Percentiles rank a stretch among this genome's conserved stretches.
These are phyloP conservation scores for Cladosporium sp. DNA, from an alignment of 2,329 filamentous ascomycete genomes.

Conservation along the genomic window DNA sequence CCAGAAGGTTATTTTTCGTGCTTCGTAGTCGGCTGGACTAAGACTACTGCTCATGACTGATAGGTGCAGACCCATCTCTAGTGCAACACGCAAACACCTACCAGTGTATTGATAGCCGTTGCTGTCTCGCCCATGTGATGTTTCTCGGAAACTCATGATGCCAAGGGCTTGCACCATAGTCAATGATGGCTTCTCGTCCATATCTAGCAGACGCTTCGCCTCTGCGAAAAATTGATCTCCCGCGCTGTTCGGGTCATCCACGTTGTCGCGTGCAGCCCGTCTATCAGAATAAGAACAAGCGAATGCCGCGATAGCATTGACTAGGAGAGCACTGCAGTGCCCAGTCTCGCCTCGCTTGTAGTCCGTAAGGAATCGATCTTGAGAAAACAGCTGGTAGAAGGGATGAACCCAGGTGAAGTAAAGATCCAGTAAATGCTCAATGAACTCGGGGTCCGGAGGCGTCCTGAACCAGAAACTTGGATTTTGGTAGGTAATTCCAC, in stretches of 20 bases:
- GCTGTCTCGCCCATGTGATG: constrained; percentile 63
- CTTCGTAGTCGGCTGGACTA: constrained; percentile 42
- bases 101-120: constrained; percentile 70
- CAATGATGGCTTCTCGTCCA: constrained; percentile 56
- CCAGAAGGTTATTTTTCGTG: constrained; percentile 52
- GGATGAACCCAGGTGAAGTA: constrained; percentile 62
- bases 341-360: constrained; percentile 57
- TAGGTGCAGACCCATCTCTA: constrained; percentile 67
- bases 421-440: constrained; percentile 33
- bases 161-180: constrained; percentile 72
- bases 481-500: constrained; percentile 2
- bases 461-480: constrained; percentile 26
- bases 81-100: constrained; percentile 66
- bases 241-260: constrained; percentile 59
- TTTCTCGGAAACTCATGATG: constrained; percentile 72
- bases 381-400: constrained; percentile 68
- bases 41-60: constrained; percentile 33
- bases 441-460: constrained; percentile 32
- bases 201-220: constrained; percentile 56
- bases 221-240: constrained; percentile 74
- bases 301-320: constrained; percentile 32
- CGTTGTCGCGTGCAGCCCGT: constrained; percentile 59
- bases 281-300: constrained; percentile 52
- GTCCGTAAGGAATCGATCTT: constrained; percentile 66
- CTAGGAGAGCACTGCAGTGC: constrained; percentile 57